phyloP scores from a whole-genome alignment of 108 stramenopile species.

The Pseudonitzschia delicatissima region DNA sequence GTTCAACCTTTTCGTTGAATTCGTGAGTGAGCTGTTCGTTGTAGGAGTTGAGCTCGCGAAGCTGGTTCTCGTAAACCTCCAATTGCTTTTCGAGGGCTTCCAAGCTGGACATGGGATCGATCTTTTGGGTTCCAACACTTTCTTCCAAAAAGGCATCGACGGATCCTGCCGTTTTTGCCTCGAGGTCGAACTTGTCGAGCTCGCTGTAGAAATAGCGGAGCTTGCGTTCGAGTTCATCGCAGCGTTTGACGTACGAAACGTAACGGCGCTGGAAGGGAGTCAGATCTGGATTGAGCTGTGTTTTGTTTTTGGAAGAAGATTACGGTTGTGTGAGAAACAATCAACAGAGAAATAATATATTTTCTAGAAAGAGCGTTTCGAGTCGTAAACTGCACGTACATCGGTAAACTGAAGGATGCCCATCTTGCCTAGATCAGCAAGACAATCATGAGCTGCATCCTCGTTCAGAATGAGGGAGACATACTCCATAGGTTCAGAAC shows the following conservation, averaged over 20 bases:
- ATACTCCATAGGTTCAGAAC: conserved; percentile 98
- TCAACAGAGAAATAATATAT: too few relatives aligned
- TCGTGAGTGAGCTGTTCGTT: conserved; percentile 92
- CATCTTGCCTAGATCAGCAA: conserved; percentile 88
- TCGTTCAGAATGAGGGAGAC: conserved; percentile 96
- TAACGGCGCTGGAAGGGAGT: conserved; percentile 98
- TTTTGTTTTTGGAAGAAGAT: too few relatives aligned
- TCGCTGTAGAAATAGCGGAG: conserved; percentile 88
- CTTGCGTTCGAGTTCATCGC: conserved; percentile 98
- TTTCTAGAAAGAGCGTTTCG: too few relatives aligned
- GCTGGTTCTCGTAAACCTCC: conserved; percentile 89
- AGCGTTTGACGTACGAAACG: conserved; percentile 94
- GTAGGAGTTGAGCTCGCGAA: conserved; percentile 90
- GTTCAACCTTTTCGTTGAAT: conserved; percentile 96
- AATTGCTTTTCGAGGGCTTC: conserved; percentile 87
- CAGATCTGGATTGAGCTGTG: conserved; percentile 91
- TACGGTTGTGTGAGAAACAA: too few relatives aligned
- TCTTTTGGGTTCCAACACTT: conserved; percentile 23
- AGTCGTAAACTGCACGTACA: too few relatives aligned
- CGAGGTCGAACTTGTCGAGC: conserved; percentile 88
- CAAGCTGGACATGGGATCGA: conserved; percentile 43
- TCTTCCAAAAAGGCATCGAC: conserved; percentile 56
- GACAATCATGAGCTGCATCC: conserved; percentile 93
- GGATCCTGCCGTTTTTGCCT: conserved; percentile 60
- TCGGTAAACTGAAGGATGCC: conserved; percentile 97